Base-by-base conservation (phyloP, 495 filamentous ascomycete species). In the Penicillium daleae region DNA sequence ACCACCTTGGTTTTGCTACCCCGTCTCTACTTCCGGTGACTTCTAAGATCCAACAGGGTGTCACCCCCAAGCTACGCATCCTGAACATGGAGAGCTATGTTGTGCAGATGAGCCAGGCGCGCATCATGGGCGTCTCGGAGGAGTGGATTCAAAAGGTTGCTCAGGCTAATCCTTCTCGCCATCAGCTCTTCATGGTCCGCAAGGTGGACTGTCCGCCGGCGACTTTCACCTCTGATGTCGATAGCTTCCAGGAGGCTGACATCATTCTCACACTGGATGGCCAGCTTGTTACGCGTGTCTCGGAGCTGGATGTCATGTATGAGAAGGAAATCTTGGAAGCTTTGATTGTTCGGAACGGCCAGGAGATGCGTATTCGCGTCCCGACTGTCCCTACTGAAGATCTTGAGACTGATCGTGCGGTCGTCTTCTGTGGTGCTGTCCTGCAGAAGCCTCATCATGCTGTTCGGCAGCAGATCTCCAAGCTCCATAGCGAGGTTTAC, bases 141-240 rank as follows among this genome's bases (percentile, higher is more conserved):
- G 90, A 96, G 53, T 97, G 95, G 96, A 97, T 98, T 65, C 82
- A 90, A 63, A 88, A 90, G 75, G 93, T 97, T 24, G 88, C 93
- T 35, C 74, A 85, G 56, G 90, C 92, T 56, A 97, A 97, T 68
- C 90, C 91, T 9, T 87, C 94, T 19, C 89, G 90, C 55, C 95
- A 99, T 73, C 95, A 98, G 75, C 85, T 99, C 22, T 99, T 99
- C 80, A 96, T 99, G 91, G 90, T 99, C 27, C 92, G 93, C 62
- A 99, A 99, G 78, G 86, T 94, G 37, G 88, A 96, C 67, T 89
- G 87, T 39, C 87, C 84, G 15, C 86, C 89, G 19, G 74, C 83
- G 17, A 73, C 68, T 8, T 73, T 77, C 40, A 69, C 70, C 15
- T 65, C 77, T 19, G 61, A 70, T 13, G 68, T 56, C 31, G 78